phyloP scores from a whole-genome alignment of 1,139 yeast genomes.

The Blastobotrys indianensis region DNA sequence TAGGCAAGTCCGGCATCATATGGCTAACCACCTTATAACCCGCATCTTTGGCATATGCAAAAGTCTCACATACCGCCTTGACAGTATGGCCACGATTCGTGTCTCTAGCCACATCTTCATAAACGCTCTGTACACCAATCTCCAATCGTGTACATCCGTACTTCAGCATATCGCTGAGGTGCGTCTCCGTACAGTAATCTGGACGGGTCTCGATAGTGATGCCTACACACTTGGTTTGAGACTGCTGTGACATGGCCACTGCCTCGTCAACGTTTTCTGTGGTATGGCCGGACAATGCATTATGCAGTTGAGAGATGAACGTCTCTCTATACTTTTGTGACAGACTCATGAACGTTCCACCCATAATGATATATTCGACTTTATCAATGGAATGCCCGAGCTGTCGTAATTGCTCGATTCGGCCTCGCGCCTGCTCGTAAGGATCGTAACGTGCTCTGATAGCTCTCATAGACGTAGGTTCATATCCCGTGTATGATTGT shows the following conservation, averaged over 20 bases:
- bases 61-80: slow-evolving; percentile 91
- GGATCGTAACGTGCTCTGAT: slow-evolving; percentile 97
- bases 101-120: slow-evolving; percentile 97
- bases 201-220: slow-evolving; percentile 98
- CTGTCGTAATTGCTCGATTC: slow-evolving; percentile 91
- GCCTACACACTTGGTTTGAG: slow-evolving; percentile 96
- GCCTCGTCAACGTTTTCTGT: slow-evolving; percentile 89
- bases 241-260: slow-evolving; percentile 83
- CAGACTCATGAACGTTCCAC: slow-evolving; percentile 96
- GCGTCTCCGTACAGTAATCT: slow-evolving; percentile 96
- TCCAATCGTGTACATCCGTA: slow-evolving; percentile 97
- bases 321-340: slow-evolving; percentile 84
- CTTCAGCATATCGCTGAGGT: slow-evolving; percentile 87
- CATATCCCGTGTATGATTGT: slow-evolving; percentile 97
- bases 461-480: slow-evolving; percentile 98
- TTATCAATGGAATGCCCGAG: slow-evolving; percentile 95
- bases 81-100: slow-evolving; percentile 98
- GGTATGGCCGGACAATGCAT: slow-evolving; percentile 90
- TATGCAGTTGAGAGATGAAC: slow-evolving; percentile 84
- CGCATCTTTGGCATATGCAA: slow-evolving; percentile 92
- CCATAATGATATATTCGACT: slow-evolving; percentile 97
- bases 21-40: slow-evolving; percentile 97
- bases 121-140: slow-evolving; percentile 94
- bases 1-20: slow-evolving; percentile 99
- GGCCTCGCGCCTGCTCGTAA: slow-evolving; percentile 96